These are phyloP conservation scores for Taphrina betulina DNA, from an alignment of 1,139 yeast species.

Conservation along the genomic window DNA sequence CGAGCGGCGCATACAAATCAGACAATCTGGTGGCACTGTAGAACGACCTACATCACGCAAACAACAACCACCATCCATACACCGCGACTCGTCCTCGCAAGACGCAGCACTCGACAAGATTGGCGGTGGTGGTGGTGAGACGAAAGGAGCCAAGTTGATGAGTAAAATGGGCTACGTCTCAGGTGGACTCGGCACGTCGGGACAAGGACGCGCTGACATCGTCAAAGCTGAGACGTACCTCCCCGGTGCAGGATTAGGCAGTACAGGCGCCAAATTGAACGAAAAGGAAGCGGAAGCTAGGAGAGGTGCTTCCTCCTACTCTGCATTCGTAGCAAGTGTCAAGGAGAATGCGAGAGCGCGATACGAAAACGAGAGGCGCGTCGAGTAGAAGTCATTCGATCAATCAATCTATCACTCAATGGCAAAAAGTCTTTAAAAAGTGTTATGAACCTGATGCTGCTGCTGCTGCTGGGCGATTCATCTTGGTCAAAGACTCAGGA, in stretches of 20 bases:
- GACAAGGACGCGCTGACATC: slow-evolving; percentile 34
- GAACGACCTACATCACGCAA: slow-evolving; percentile 4
- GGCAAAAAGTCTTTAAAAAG: too few species aligned
- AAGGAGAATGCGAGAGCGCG: slow-evolving; percentile 17
- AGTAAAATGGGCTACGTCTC: slow-evolving; percentile 19
- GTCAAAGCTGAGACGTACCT: slow-evolving; percentile 36
- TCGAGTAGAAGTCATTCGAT: too few species aligned
- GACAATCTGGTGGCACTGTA: slow-evolving; percentile 5
- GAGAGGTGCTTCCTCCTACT: neutral
- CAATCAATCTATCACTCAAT: too few species aligned
- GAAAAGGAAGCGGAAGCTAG: slow-evolving; percentile 7
- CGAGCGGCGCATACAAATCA: slow-evolving; percentile 6
- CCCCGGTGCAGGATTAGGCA: slow-evolving; percentile 38
- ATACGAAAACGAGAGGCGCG: too few species aligned
- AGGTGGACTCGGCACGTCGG: slow-evolving; percentile 33
- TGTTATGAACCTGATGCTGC: too few species aligned
- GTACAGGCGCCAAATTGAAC: slow-evolving; percentile 22
- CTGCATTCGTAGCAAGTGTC: slow-evolving; percentile 18
- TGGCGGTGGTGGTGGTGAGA: neutral
- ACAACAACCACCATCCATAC: neutral
- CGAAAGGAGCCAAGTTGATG: slow-evolving; percentile 6
- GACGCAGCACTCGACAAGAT: neutral
- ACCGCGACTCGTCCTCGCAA: neutral
- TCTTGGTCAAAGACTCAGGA: too few species aligned
- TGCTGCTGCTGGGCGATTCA: too few species aligned